These are phyloP conservation scores for Monosporascus sp. DNA, from an alignment of 2,329 filamentous ascomycete species.

Conservation along the genomic window DNA sequence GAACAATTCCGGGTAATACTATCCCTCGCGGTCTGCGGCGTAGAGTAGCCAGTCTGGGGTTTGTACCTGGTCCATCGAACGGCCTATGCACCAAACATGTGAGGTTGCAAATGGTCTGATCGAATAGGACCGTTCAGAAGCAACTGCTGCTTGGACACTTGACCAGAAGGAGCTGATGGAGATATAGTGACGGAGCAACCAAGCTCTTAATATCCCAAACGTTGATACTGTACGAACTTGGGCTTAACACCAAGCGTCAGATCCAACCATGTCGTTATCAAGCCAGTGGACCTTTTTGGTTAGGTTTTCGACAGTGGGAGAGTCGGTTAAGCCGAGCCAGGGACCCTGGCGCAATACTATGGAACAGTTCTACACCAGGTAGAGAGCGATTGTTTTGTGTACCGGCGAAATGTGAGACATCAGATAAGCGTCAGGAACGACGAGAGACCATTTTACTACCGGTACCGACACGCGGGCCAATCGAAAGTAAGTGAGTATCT, in stretches of 20 bases:
- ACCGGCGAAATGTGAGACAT: not conserved
- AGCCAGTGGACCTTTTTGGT: not conserved
- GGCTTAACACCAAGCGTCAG: not conserved
- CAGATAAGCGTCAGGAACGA: not conserved
- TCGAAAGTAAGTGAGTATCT: not conserved
- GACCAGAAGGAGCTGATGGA: not conserved
- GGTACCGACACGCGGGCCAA: not conserved
- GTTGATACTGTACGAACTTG: not conserved
- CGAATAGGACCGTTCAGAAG: not conserved
- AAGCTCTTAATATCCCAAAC: not conserved
- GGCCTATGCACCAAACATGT: slow-evolving; percentile 8
- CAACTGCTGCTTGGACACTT: not conserved
- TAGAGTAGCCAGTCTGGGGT: slow-evolving; percentile 15
- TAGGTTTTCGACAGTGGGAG: not conserved
- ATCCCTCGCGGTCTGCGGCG: slow-evolving; percentile 22
- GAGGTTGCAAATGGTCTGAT: not conserved
- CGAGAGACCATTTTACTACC: not conserved
- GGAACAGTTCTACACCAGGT: not conserved
- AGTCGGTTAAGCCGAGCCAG: not conserved
- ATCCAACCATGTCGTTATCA: not conserved
- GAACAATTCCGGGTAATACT: slow-evolving; percentile 18
- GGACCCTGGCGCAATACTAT: not conserved
- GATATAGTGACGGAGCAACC: not conserved
- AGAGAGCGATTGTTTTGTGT: not conserved
- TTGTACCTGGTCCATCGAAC: slow-evolving; percentile 28